phyloP scores from a whole-genome alignment of 192 early-diverging fungal genomes.

The Linnemannia zychae region DNA sequence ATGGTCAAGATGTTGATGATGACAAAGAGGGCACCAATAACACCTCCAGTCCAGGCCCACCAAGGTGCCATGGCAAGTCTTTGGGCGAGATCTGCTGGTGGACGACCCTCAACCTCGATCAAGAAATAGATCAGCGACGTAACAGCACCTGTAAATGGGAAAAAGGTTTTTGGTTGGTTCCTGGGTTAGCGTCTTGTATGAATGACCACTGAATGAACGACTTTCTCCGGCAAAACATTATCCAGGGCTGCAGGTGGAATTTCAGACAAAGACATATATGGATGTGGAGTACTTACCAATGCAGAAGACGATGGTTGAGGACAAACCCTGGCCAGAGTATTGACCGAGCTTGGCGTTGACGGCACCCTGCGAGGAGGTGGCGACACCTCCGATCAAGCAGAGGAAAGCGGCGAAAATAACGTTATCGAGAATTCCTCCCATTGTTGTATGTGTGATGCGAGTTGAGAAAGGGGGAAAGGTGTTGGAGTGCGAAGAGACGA shows the following conservation, averaged over 20 bases:
- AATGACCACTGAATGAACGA: neutral
- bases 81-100: conserved; percentile 13
- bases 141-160: conserved; percentile 13
- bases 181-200: neutral
- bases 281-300: conserved; percentile 2
- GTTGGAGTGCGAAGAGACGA: neutral
- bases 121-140: conserved; percentile 22
- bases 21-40: conserved; percentile 65
- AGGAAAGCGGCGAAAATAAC: conserved; percentile 29
- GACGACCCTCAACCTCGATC: conserved; percentile 25
- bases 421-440: conserved; percentile 23
- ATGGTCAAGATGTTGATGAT: conserved; percentile 60
- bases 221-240: neutral
- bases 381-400: conserved; percentile 27
- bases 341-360: conserved; percentile 30
- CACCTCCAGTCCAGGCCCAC: conserved; percentile 64
- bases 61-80: conserved; percentile 46
- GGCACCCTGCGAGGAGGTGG: conserved; percentile 25
- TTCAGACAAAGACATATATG: too few relatives aligned
- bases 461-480: neutral
- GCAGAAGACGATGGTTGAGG: conserved; percentile 28
- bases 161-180: neutral
- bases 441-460: neutral
- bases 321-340: conserved; percentile 33
- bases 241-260: neutral